Evolutionary conservation across 768 basidiomycete species (phyloP), one percentile per base, ranked within the genome.

Genomic region (Cubamyces sp.): DNA sequence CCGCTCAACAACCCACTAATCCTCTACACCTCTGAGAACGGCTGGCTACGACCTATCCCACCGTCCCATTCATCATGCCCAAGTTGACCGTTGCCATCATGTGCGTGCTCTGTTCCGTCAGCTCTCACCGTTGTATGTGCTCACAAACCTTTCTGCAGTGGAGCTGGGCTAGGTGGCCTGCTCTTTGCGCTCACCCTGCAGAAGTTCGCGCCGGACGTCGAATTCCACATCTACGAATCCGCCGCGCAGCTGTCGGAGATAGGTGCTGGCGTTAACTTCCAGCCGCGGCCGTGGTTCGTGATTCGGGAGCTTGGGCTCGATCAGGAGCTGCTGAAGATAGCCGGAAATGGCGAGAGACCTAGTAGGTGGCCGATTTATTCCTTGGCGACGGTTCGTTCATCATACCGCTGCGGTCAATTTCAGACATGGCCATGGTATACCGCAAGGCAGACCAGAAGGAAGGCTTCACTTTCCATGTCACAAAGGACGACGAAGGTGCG

Each of bases 181-280:
- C 11, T 61, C 16, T 55, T 65, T 39, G 69, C 62, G 1, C 52
- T 68, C 19, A 56, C 62, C 14, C 57, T 70, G 7, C 37, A 52
- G 23, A 66, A 64, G 54, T 45, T 52, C 21, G 56, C 56, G 2
- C 46, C 57, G 8, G 61, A 68, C 26, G 58, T 69, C 25, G 47
- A 66, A 5, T 59, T 69, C 58, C 60, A 66, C n/a, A 58, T 71
- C 3, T 71, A 69, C 63, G 69, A 70, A 47, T 60, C 60, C 3
- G 61, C 64, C 2, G 25, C 60, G 0, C 26, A 54, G 26, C 64
- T 69, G 42, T 28, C 55, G 3, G 63, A 65, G 21, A 40, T 67
- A 30, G 70, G 70, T 26, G 70, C 68, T 1, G 68, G 70, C 9
- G 30, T 71, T 7, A 45, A 37, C 3, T 43, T 69, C 37, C 66